Evolutionary conservation across 169 alveolate species (phyloP).

Genomic region (Plasmodium cynomolgi): DNA sequence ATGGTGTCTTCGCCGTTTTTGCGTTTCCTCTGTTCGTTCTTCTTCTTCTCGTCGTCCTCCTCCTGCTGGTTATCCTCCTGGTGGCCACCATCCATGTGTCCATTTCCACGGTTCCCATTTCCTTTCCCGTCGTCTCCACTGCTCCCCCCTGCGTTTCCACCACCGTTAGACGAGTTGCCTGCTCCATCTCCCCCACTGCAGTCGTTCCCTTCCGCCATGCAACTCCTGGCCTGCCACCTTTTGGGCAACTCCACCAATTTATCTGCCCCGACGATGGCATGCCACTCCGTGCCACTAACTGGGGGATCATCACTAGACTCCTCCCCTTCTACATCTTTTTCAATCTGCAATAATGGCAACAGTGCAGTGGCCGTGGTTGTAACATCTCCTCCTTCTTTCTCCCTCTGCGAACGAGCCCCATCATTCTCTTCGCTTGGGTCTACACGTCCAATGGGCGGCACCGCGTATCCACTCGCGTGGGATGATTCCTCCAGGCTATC

Average conservation of each 20-base stretch:
- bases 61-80: neutral
- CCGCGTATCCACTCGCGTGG: neutral
- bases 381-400: neutral
- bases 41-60: neutral
- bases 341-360: neutral
- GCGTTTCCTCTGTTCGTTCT: neutral
- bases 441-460: neutral
- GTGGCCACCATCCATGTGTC: neutral
- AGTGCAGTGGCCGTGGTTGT: neutral
- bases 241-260: neutral
- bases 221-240: neutral
- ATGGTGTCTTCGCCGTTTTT: neutral
- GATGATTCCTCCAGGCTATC: neutral
- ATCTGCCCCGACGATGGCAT: neutral
- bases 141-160: neutral
- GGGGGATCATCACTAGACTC: neutral
- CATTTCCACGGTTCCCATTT: neutral
- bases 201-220: neutral
- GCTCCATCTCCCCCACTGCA: neutral
- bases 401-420: neutral
- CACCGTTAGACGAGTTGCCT: neutral
- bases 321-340: neutral
- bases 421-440: neutral
- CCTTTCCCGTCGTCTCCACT: neutral
- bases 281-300: neutral